Conservation (phyloP, 106 monocot genomes). For the Gastrodia elata region DNA sequence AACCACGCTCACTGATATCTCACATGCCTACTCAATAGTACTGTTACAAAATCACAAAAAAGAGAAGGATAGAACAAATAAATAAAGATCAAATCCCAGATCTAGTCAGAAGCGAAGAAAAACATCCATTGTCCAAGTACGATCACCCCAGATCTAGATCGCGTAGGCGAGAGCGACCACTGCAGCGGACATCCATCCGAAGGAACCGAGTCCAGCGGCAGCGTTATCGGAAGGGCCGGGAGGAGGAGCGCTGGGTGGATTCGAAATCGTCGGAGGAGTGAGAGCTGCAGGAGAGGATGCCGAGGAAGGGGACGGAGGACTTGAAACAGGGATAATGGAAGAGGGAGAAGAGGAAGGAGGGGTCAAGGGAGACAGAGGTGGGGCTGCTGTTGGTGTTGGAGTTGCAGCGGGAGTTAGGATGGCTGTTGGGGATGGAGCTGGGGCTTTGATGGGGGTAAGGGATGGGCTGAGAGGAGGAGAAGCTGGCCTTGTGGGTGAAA, state of each 20-base stretch:
- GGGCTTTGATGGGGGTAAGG: too few relatives aligned
- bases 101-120: background rate
- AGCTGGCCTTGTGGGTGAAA: background rate
- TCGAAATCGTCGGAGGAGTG: background rate
- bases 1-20: background rate
- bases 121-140: background rate
- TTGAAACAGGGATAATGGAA: background rate
- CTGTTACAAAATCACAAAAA: constrained; percentile 4
- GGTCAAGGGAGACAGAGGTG: background rate
- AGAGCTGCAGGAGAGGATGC: background rate
- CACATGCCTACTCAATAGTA: background rate
- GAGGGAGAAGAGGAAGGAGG: background rate
- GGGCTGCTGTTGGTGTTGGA: background rate
- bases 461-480: too few relatives aligned
- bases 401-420: background rate
- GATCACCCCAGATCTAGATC: background rate
- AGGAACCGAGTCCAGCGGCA: background rate
- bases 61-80: background rate
- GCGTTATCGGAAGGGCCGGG: constrained; percentile 1
- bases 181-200: constrained; percentile 5
- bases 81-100: background rate
- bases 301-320: background rate
- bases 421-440: background rate
- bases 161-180: constrained; percentile 6
- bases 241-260: background rate